Base-by-base conservation (phyloP, 805 yeast species). In the Saccharomyces cerevisiae region DNA sequence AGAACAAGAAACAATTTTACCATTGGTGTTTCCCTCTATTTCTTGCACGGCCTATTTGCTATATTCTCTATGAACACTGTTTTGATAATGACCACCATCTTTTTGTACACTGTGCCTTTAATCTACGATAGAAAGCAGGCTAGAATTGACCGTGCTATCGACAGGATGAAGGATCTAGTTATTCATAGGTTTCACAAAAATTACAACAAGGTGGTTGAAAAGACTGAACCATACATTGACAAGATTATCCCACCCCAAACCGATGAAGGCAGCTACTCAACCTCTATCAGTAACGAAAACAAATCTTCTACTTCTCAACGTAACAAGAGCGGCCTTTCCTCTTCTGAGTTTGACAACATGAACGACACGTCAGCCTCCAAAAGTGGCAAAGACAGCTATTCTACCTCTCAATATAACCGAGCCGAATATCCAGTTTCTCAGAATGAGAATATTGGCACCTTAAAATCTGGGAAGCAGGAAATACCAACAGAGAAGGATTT, bases 101-200 rank as follows among this genome's bases (percentile, higher is more conserved):
- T 76, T 27, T 77, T 85, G 13, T 90, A 89, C 76, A 70, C 92
- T 46, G 74, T 79, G 41, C 96, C 96, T 52, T 80, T 77, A 27
- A 64, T 84, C 57, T 89, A 89, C 76, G 73, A 79, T 62, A 76
- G 76, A 61, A 81, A 85, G 80, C 82, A 87, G 78, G 76, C 77
- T 65, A 83, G 85, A 74, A 84, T 89, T 65, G 87, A 84, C 70
- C 81, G 79, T 51, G 78, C 81, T 48, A 77, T 81, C 50, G 77
- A 75, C 52, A 67, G 72, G 48, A 70, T 26, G 1, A 48, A 48
- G 27, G 6, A 21, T 21, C 4, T 17, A 21, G n/a, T 36, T 13
- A 17, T 29, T 31, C 43, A 30, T 13, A 31, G 31, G n/a, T 31
- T 36, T 13, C 43, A 36, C 43, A 36, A 21, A 9, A 36, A 36